phyloP scores from a whole-genome alignment of 176 grass and related monocot species.

The Lolium multiflorum region DNA sequence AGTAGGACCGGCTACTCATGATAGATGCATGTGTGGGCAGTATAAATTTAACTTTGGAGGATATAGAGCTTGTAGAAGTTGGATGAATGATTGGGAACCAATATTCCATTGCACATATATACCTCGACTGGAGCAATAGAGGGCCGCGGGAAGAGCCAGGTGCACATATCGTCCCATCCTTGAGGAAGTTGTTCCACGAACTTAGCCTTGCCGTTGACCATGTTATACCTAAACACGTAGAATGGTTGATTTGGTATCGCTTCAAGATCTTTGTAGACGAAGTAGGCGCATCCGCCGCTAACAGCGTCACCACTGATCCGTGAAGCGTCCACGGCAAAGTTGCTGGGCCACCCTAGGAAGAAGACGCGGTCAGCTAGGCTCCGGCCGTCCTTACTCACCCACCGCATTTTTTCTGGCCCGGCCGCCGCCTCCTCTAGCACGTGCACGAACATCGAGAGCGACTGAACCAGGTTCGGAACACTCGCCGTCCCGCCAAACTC shows the following conservation, averaged over 20 bases:
- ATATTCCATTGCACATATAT: neutral
- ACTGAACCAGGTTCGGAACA: neutral
- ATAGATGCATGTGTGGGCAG: too few relatives aligned
- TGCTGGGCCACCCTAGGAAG: too few relatives aligned
- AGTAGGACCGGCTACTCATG: too few relatives aligned
- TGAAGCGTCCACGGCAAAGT: too few relatives aligned
- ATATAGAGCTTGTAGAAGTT: neutral
- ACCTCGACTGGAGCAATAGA: neutral
- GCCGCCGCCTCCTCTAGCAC: neutral
- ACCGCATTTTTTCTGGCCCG: neutral
- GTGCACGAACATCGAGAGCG: neutral
- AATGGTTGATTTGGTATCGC: too few relatives aligned
- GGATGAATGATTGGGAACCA: neutral
- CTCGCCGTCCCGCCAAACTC: neutral
- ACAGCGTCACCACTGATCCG: neutral
- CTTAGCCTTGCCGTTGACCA: neutral
- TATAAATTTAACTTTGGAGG: too few relatives aligned
- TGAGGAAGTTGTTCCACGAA: neutral
- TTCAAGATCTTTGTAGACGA: neutral
- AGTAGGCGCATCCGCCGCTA: neutral
- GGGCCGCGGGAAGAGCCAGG: neutral
- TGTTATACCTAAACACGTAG: neutral
- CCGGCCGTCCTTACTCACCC: neutral
- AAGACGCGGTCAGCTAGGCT: too few relatives aligned
- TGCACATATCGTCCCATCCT: neutral